Evolutionary conservation across 257 asterid genomes (phyloP).

Genomic region (Echium plantagineum): DNA sequence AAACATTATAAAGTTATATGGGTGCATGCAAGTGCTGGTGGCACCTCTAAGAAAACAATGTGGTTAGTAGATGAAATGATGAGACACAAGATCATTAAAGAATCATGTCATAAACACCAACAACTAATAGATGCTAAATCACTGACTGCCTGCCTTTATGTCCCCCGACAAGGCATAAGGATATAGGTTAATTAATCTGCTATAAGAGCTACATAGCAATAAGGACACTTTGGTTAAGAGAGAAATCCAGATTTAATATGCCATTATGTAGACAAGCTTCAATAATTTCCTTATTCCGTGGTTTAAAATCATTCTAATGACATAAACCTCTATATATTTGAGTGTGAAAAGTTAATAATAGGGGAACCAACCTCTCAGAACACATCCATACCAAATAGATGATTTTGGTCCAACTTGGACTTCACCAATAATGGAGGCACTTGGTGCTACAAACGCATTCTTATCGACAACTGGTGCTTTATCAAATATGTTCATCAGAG

Average conservation of each 20-base stretch:
- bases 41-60: too few relatives aligned
- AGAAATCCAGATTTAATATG: not conserved
- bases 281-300: too few relatives aligned
- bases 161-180: too few relatives aligned
- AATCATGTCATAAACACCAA: too few relatives aligned
- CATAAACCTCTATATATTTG: not conserved
- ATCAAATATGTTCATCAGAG: slow-evolving; percentile 54
- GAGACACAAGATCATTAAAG: too few relatives aligned
- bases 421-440: slow-evolving; percentile 76
- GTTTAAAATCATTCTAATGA: not conserved
- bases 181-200: too few relatives aligned
- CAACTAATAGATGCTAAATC: too few relatives aligned
- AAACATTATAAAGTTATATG: too few relatives aligned
- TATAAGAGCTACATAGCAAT: not conserved
- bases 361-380: slow-evolving; percentile 53
- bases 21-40: too few relatives aligned
- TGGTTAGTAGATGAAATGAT: too few relatives aligned
- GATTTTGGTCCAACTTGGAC: slow-evolving; percentile 63
- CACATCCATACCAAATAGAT: slow-evolving; percentile 84
- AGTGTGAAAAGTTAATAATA: slow-evolving; percentile 1
- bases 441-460: slow-evolving; percentile 72
- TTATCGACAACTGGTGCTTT: slow-evolving; percentile 63
- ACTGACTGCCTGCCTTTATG: too few relatives aligned
- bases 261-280: too few relatives aligned
- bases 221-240: not conserved